Evolutionary conservation across 768 basidiomycete species (phyloP).

Genomic region (Mycena belliarum): DNA sequence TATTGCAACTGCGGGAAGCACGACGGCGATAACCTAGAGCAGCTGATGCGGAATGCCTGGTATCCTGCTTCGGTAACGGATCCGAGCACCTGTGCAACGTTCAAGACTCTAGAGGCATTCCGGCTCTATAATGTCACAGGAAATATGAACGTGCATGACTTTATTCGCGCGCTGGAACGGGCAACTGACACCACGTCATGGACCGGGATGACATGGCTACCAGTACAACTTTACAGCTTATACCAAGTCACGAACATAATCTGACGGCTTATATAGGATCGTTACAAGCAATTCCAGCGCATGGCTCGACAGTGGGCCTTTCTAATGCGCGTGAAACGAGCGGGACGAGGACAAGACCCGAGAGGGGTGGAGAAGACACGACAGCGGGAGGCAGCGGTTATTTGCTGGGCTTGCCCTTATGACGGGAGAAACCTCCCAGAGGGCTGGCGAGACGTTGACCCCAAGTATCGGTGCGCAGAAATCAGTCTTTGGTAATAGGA

Average conservation of each 20-base stretch:
- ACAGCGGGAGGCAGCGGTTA: slow-evolving; percentile 14
- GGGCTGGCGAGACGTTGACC: background rate
- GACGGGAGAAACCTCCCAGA: slow-evolving; percentile 8
- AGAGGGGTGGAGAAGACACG: slow-evolving; percentile 1
- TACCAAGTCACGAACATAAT: background rate
- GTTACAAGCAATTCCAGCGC: slow-evolving; percentile 5
- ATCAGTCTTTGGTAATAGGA: background rate
- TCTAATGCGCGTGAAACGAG: background rate
- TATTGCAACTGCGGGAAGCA: slow-evolving; percentile 12
- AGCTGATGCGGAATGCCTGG: slow-evolving; percentile 4
- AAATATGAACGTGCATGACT: slow-evolving; percentile 6
- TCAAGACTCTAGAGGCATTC: slow-evolving; percentile 7
- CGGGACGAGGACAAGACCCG: slow-evolving; percentile 3
- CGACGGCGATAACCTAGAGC: background rate
- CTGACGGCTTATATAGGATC: background rate
- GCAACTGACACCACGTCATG: background rate
- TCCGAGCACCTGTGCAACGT: slow-evolving; percentile 17
- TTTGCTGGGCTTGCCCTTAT: slow-evolving; percentile 26
- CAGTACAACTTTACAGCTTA: background rate
- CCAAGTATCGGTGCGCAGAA: background rate
- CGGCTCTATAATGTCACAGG: slow-evolving; percentile 19
- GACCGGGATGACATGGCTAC: background rate
- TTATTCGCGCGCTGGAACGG: background rate
- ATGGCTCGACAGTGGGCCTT: slow-evolving; percentile 8
- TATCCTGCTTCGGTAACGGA: slow-evolving; percentile 11